phyloP scores from a whole-genome alignment of 495 filamentous ascomycete genomes.

The Xylaria acuta region DNA sequence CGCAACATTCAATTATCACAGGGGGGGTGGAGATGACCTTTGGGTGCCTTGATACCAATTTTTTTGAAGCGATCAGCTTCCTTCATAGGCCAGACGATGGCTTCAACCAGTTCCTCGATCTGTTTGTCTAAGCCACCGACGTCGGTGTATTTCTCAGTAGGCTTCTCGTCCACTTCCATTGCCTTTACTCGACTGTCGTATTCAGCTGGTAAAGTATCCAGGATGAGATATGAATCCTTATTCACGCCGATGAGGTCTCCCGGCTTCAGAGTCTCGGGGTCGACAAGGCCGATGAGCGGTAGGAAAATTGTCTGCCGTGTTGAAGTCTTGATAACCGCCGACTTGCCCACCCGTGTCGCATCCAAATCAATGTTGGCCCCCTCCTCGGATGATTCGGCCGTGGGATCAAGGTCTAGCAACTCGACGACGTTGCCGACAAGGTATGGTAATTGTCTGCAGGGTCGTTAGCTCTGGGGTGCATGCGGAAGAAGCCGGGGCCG shows the following conservation, averaged over 20 bases:
- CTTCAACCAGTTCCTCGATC: slow-evolving; percentile 99
- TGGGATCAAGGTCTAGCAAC: slow-evolving; percentile 93
- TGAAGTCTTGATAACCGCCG: slow-evolving; percentile 99
- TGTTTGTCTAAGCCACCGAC: slow-evolving; percentile 98
- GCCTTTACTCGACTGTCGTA: slow-evolving; percentile 99
- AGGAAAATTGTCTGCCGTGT: slow-evolving; percentile 99
- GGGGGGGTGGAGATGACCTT: slow-evolving; percentile 65
- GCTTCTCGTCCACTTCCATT: slow-evolving; percentile 99
- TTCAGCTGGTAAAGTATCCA: slow-evolving; percentile 97
- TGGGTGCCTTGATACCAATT: slow-evolving; percentile 99
- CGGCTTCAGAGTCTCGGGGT: slow-evolving; percentile 89
- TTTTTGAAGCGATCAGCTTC: slow-evolving; percentile 98
- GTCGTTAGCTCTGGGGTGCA: slow-evolving; percentile 29
- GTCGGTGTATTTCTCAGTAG: slow-evolving; percentile 98
- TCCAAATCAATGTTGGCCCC: slow-evolving; percentile 98
- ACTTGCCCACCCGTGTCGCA: slow-evolving; percentile 95
- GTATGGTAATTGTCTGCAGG: slow-evolving; percentile 87
- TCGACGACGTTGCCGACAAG: slow-evolving; percentile 98
- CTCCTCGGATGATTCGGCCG: slow-evolving; percentile 93
- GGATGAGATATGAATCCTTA: slow-evolving; percentile 98
- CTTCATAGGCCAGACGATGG: slow-evolving; percentile 99
- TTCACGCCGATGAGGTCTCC: slow-evolving; percentile 98
- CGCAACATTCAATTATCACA: neutral
- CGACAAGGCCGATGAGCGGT: slow-evolving; percentile 95
- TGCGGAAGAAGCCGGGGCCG: neutral